Conservation (phyloP, 2,329 filamentous ascomycete species). For the Plenodomus lindquistii region DNA sequence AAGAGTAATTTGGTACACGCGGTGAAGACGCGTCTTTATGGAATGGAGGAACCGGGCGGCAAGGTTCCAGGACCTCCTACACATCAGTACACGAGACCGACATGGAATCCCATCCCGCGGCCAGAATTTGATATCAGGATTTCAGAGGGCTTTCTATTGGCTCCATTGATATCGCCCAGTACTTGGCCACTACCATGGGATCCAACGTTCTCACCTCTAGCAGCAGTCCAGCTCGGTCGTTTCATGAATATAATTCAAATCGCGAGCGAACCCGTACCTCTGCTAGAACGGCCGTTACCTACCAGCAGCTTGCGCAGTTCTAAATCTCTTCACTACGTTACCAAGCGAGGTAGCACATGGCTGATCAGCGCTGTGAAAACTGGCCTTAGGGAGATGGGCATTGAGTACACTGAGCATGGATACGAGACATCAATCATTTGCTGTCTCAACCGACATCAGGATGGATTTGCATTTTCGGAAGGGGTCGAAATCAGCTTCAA, state of each 20-base stretch:
- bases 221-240: conserved; percentile 20
- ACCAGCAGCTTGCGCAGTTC: conserved; percentile 22
- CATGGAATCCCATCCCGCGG: conserved; percentile 2
- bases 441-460: conserved; percentile 23
- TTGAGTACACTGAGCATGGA: conserved; percentile 25
- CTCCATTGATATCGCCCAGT: conserved; percentile 23
- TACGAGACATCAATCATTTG: conserved; percentile 21
- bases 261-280: neutral
- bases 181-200: conserved; percentile 35
- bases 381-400: conserved; percentile 24
- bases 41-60: neutral
- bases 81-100: neutral
- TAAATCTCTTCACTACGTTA: conserved; percentile 31
- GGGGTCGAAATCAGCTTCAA: conserved; percentile 28
- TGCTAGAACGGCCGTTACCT: conserved; percentile 14
- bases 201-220: conserved; percentile 24
- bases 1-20: conserved; percentile 25
- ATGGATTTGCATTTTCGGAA: conserved; percentile 25
- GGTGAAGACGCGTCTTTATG: conserved; percentile 11
- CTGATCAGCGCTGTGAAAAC: conserved; percentile 28
- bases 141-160: conserved; percentile 23
- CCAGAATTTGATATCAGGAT: conserved; percentile 13
- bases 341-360: conserved; percentile 29
- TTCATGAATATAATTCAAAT: conserved; percentile 15
- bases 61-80: neutral